These are phyloP conservation scores for Prinsepia uniflora DNA, from an alignment of 306 rosid species.

Conservation along the genomic window DNA sequence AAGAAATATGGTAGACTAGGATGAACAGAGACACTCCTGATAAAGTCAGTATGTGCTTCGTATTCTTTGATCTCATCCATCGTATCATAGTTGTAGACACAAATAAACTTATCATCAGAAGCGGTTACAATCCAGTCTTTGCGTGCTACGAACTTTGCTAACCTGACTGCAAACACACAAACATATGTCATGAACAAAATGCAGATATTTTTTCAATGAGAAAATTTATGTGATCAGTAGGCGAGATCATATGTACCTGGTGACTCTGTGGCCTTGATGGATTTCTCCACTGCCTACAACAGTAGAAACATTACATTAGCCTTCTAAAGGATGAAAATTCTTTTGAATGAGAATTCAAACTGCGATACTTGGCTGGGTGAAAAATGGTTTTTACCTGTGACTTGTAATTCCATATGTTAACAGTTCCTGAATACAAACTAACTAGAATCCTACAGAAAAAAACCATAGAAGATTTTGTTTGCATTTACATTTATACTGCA, in stretches of 20 bases:
- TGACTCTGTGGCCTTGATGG: conserved; percentile 44
- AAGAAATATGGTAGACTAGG: conserved; percentile 51
- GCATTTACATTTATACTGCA: not conserved
- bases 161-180: conserved; percentile 49
- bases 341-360: no score
- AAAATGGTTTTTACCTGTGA: conserved; percentile 37
- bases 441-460: conserved; percentile 56
- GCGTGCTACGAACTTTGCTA: conserved; percentile 52
- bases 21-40: conserved; percentile 55
- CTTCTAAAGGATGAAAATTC: not conserved
- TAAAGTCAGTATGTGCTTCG: conserved; percentile 54
- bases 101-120: conserved; percentile 47
- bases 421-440: conserved; percentile 57
- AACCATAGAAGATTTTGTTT: not conserved
- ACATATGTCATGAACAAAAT: not conserved
- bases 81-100: conserved; percentile 35
- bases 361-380: no score
- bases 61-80: conserved; percentile 42
- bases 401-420: conserved; percentile 59
- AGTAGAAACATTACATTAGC: not conserved
- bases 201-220: no score
- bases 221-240: no score
- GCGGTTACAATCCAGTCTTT: conserved; percentile 47
- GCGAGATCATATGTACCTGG: conserved; percentile 41
- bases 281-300: conserved; percentile 46